These are phyloP conservation scores for Wallemia ichthyophaga DNA, from an alignment of 1,284 basidiomycete genomes.

Conservation along the genomic window DNA sequence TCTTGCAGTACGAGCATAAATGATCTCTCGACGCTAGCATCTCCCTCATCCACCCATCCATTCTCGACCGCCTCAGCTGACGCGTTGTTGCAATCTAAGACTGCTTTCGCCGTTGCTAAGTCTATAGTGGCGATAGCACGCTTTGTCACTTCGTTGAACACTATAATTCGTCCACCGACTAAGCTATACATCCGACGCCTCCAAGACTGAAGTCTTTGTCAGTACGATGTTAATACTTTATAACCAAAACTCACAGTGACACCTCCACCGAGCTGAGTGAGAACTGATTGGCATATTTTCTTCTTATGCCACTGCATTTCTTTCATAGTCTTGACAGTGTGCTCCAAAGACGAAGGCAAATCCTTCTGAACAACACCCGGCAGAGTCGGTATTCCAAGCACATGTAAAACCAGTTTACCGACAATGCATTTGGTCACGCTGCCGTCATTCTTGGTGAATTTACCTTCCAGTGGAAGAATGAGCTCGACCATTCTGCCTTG, in stretches of 20 bases:
- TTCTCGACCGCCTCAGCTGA: constrained; percentile 14
- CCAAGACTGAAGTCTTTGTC: constrained; percentile 32
- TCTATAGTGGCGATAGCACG: constrained; percentile 70
- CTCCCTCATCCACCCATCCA: constrained; percentile 9
- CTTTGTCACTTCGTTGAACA: constrained; percentile 81
- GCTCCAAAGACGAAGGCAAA: constrained; percentile 69
- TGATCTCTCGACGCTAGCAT: constrained; percentile 39
- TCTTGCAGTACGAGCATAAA: constrained; percentile 59
- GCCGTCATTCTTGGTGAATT: constrained; percentile 25
- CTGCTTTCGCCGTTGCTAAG: constrained; percentile 43
- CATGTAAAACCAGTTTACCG: constrained; percentile 50
- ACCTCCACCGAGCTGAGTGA: constrained; percentile 89
- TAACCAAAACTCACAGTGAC: constrained; percentile 32
- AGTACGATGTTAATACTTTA: background rate
- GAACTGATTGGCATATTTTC: constrained; percentile 62
- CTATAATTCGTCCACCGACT: constrained; percentile 56
- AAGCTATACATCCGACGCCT: constrained; percentile 58
- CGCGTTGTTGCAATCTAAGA: constrained; percentile 42
- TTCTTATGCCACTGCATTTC: constrained; percentile 73
- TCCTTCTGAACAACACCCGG: constrained; percentile 45
- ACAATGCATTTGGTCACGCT: constrained; percentile 18
- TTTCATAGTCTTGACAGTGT: constrained; percentile 60
- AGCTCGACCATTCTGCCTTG: constrained; percentile 56
- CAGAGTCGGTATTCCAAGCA: constrained; percentile 65
- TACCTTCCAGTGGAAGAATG: constrained; percentile 48